Conservation (phyloP, 768 basidiomycete species). For the Leccinum fibrillosum region DNA sequence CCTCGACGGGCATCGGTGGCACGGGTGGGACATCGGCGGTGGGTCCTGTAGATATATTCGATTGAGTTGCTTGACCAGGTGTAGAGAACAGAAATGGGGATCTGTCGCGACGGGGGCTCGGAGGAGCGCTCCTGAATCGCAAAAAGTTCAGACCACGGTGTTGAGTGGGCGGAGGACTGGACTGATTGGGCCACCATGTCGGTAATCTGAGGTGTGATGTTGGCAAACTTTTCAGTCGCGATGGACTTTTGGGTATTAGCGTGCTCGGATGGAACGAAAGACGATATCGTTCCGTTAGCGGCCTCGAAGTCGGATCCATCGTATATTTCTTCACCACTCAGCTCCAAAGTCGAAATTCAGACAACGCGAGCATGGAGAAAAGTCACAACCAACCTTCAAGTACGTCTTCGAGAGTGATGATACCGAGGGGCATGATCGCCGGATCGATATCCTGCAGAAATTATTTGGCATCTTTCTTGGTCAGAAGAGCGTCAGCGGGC, state of each 20-base stretch:
- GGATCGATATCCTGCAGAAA: constrained; percentile 83
- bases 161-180: constrained; percentile 40
- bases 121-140: constrained; percentile 56
- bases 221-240: constrained; percentile 13
- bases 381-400: constrained; percentile 60
- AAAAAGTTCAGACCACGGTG: constrained; percentile 50
- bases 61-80: constrained; percentile 4
- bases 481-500: constrained; percentile 84
- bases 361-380: neutral
- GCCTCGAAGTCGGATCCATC: constrained; percentile 87
- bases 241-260: constrained; percentile 33
- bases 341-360: constrained; percentile 45
- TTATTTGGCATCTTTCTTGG: constrained; percentile 73
- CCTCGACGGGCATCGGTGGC: neutral
- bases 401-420: constrained; percentile 92
- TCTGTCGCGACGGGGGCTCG: constrained; percentile 39
- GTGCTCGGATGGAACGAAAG: constrained; percentile 35
- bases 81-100: constrained; percentile 1
- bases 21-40: neutral
- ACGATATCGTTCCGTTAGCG: constrained; percentile 53
- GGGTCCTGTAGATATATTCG: neutral
- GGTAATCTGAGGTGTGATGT: constrained; percentile 4
- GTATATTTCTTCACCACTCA: constrained; percentile 91
- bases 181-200: constrained; percentile 14
- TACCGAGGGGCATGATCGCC: constrained; percentile 80